Base-by-base conservation (phyloP, 768 basidiomycete species). In the Macrolepiota dolichaula region DNA sequence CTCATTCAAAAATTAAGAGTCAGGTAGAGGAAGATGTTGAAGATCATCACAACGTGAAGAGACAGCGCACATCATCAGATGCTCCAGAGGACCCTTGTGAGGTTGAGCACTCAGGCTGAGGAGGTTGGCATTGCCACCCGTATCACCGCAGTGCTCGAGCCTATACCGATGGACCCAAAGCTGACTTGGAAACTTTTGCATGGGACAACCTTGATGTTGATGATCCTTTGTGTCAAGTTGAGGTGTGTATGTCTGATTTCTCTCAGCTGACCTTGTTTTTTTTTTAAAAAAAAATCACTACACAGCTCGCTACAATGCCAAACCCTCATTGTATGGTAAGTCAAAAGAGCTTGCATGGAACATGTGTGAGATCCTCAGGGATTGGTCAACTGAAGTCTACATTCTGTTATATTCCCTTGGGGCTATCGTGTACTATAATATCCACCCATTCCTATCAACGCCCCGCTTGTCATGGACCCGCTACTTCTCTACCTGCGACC, bases 371-470 rank as follows among this genome's bases (percentile, higher is more conserved):
- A 91, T 98, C 65, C 83, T 98, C 27, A 89, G 91, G 61, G 96
- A 98, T 77, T 98, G 96, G 96, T 80, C 98, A 63, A 89, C 98
- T 65, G 94, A 96, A 75, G 89, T 98, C 22, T 97, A 98, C 72
- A 84, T 85, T 65, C 91, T n/a, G n/a, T n/a, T n/a, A n/a, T n/a
- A n/a, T n/a, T n/a, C n/a, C n/a, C n/a, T n/a, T n/a, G n/a, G n/a
- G n/a, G n/a, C n/a, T n/a, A n/a, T n/a, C n/a, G n/a, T n/a, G n/a
- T n/a, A n/a, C n/a, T n/a, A n/a, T n/a, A n/a, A n/a, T n/a, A n/a
- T n/a, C n/a, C n/a, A n/a, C n/a, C n/a, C n/a, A n/a, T n/a, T n/a
- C n/a, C n/a, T n/a, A n/a, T n/a, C n/a, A n/a, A n/a, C n/a, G n/a
- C n/a, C n/a, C n/a, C n/a, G n/a, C n/a, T n/a, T n/a, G n/a, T n/a